Conservation (phyloP, 2,329 filamentous ascomycete genomes). For the Kalmusia sp. region DNA sequence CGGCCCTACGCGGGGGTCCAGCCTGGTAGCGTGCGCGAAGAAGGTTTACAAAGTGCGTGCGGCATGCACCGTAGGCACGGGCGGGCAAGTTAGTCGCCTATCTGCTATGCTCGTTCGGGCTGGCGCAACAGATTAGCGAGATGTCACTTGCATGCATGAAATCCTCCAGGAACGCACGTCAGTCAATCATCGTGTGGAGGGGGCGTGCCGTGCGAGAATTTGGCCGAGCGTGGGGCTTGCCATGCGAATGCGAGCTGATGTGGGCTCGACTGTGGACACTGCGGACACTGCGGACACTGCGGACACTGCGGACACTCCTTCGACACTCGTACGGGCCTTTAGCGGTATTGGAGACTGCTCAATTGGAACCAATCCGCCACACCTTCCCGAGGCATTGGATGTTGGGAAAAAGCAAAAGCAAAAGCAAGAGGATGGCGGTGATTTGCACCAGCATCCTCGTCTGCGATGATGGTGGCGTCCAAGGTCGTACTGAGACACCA, state of each 20-base stretch:
- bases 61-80: neutral
- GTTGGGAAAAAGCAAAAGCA: no score
- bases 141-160: constrained; percentile 4
- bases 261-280: no score
- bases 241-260: neutral
- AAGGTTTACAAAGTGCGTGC: constrained; percentile 4
- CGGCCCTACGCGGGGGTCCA: neutral
- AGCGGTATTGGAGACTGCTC: no score
- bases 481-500: neutral
- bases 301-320: no score
- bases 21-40: constrained; percentile 3
- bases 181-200: constrained; percentile 2
- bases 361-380: no score
- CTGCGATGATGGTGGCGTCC: neutral
- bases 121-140: constrained; percentile 2
- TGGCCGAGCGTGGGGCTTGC: neutral
- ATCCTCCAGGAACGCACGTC: constrained; percentile 8
- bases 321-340: no score
- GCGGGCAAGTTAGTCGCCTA: neutral
- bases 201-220: neutral
- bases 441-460: neutral
- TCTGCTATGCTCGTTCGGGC: neutral
- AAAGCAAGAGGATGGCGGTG: neutral
- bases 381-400: no score
- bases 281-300: no score